Evolutionary conservation across 2,329 filamentous ascomycete genomes (phyloP), one percentile per base, ranked within the genome.

Genomic region (Alternaria novae-zelandiae): DNA sequence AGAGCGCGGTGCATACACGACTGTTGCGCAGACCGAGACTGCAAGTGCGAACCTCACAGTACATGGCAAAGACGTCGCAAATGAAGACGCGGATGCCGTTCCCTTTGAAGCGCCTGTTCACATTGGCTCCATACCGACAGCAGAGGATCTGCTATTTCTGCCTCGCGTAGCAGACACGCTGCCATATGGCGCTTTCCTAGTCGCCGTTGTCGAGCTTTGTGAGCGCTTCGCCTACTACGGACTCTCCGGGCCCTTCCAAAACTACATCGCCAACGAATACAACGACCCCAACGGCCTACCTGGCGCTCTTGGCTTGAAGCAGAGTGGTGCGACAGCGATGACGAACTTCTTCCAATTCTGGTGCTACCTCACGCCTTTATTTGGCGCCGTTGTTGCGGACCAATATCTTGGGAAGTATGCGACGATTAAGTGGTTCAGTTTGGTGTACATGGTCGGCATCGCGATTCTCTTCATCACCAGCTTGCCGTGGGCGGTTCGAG

Each of bases 401-500:
- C 86, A 89, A 67, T 90, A 89, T 74, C 85, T 87, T 74, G 90
- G 90, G 32, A 89, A 90, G 64, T 93, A 88, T 81, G 85, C 86
- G 69, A 92, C 90, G 23, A 92, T 93, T 70, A 84, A 89, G 77
- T 86, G 87, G 73, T 90, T 91, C 69, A 89, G 83, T 43, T 82
- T 81, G 10, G 83, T 91, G 61, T 89, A 90, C 23, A 88, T 90
- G 73, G 73, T 89, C 54, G 91, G 90, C 32, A 89, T 92, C 75
- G 79, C 87, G 30, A 85, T 93, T 63, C 83, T 93, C 20, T 88
- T 91, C 64, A 80, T 88, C 28, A 88, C 90, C 3, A 86, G 90
- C 15, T 81, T 91, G 2, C 91, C 91, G 0, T 73, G 76, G 4
- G 87, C 91, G 51, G 89, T 93, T 50, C 80, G 86, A 47, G 80